Evolutionary conservation across 2,329 filamentous ascomycete genomes (phyloP).

Genomic region (Fusarium abutilonis): DNA sequence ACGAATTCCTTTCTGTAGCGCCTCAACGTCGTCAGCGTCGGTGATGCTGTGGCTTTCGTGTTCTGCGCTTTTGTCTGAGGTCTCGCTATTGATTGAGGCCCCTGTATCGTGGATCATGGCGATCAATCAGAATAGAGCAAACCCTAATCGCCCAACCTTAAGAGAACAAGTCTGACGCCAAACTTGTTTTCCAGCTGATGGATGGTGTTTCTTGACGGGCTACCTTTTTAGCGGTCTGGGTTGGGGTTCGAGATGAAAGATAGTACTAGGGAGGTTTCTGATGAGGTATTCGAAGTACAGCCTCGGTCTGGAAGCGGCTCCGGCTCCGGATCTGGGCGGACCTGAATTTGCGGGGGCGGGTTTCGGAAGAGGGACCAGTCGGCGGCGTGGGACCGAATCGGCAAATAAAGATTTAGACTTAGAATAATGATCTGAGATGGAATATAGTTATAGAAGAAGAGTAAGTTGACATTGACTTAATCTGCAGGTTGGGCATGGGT

Average conservation of each 20-base stretch:
- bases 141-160: constrained; percentile 8
- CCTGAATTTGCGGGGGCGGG: constrained; percentile 39
- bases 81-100: constrained; percentile 21
- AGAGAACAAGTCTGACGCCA: constrained; percentile 12
- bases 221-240: background rate
- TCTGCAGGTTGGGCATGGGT: no score
- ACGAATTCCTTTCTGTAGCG: constrained; percentile 37
- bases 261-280: background rate
- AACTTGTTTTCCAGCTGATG: constrained; percentile 16
- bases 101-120: constrained; percentile 34
- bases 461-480: no score
- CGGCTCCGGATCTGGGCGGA: constrained; percentile 30
- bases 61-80: constrained; percentile 12
- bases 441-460: no score
- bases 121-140: constrained; percentile 20
- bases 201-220: background rate
- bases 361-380: constrained; percentile 13
- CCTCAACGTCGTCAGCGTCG: constrained; percentile 44
- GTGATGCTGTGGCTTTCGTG: constrained; percentile 36
- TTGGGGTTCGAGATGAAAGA: constrained; percentile 5
- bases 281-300: background rate
- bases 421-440: background rate
- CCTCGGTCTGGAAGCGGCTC: constrained; percentile 33
- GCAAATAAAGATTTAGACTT: background rate
- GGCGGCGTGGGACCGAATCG: constrained; percentile 12